Conservation (phyloP, 2,329 filamentous ascomycete genomes). For the Didymellaceae sp. region DNA sequence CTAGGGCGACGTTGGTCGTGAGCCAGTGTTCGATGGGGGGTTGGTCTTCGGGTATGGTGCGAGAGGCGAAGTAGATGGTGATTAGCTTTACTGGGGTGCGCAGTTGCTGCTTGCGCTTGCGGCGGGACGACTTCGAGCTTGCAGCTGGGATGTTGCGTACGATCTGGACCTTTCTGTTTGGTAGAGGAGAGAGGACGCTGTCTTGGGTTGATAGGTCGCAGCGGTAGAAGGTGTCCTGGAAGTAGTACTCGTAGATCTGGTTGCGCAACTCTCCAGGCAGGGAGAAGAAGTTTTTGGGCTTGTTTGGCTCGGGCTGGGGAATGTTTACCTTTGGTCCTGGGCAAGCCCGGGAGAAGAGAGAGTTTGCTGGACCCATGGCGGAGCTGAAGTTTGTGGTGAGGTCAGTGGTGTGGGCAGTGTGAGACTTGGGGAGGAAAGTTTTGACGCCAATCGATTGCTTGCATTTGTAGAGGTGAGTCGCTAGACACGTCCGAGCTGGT, state of each 20-base stretch:
- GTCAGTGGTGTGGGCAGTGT: not conserved
- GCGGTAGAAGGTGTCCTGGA: conserved; percentile 28
- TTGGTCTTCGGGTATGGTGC: too few relatives aligned
- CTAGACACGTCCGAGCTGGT: not conserved
- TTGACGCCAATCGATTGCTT: conserved; percentile 5
- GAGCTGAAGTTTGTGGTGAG: conserved; percentile 5
- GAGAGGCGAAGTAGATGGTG: too few relatives aligned
- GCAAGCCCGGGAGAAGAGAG: conserved; percentile 23
- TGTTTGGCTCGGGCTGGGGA: conserved; percentile 18
- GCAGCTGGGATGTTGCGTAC: too few relatives aligned
- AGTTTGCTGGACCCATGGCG: conserved; percentile 19
- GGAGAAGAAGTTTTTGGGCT: conserved; percentile 37
- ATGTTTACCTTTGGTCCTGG: conserved; percentile 4
- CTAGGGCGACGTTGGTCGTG: conserved; percentile 35
- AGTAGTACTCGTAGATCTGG: conserved; percentile 54
- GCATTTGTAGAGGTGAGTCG: not conserved
- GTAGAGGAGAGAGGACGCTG: not conserved
- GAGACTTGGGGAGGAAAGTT: not conserved
- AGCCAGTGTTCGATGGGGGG: conserved; percentile 32
- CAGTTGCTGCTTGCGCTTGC: too few relatives aligned
- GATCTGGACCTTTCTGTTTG: conserved; percentile 24
- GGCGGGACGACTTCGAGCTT: too few relatives aligned
- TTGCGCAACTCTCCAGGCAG: conserved; percentile 60
- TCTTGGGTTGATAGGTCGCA: conserved; percentile 32
- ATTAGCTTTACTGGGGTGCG: not conserved